Evolutionary conservation across 345 rosid genomes (phyloP).

Genomic region (Euclidium syriacum): DNA sequence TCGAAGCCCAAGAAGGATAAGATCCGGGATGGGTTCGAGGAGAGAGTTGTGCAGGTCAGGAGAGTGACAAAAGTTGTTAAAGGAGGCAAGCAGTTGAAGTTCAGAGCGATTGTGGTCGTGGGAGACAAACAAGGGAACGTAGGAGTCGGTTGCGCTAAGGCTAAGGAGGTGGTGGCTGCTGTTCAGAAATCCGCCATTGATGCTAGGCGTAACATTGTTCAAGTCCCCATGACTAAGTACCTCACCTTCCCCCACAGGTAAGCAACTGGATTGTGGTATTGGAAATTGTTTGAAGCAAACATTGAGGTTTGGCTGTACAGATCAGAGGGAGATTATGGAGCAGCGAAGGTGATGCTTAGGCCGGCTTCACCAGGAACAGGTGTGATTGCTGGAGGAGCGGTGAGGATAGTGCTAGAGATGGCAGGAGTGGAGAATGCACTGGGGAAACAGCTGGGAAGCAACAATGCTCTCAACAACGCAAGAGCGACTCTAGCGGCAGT

Average conservation of each 20-base stretch:
- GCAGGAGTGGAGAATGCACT: conserved; percentile 83
- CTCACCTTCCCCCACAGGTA: conserved; percentile 87
- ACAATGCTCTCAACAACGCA: conserved; percentile 86
- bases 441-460: conserved; percentile 77
- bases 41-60: conserved; percentile 80
- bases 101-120: conserved; percentile 75
- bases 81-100: conserved; percentile 84
- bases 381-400: conserved; percentile 92
- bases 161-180: conserved; percentile 72
- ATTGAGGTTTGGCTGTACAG: conserved; percentile 47
- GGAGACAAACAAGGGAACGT: conserved; percentile 82
- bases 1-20: conserved; percentile 51
- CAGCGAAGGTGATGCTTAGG: conserved; percentile 92
- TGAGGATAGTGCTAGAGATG: conserved; percentile 87
- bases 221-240: conserved; percentile 87
- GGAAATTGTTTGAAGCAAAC: too few relatives aligned
- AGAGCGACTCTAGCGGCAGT: conserved; percentile 85
- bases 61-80: conserved; percentile 89
- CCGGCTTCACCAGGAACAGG: conserved; percentile 93
- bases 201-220: conserved; percentile 69
- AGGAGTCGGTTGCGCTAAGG: conserved; percentile 88
- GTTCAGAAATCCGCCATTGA: conserved; percentile 72
- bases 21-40: conserved; percentile 71
- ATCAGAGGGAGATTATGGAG: conserved; percentile 79
- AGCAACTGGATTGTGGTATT: not conserved